Base-by-base conservation (phyloP, 2,329 filamentous ascomycete genomes). In the Nigrospora oryzae region DNA sequence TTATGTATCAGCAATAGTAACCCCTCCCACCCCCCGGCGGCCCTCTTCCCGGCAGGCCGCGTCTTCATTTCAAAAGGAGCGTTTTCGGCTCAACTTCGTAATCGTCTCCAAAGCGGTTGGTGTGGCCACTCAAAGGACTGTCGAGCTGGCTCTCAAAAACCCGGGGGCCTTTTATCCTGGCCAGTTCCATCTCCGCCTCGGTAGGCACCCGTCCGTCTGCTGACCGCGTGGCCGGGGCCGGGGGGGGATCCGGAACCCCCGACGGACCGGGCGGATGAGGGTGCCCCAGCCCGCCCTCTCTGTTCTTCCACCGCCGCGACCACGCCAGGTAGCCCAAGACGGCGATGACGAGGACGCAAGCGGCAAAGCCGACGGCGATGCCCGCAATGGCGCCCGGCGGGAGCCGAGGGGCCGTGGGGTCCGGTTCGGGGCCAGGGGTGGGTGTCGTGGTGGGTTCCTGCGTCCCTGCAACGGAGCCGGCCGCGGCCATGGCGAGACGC, bases 401-500 rank as follows among this genome's bases (percentile, higher is more conserved):
- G 2, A 36, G 12, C 14, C 14, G 40, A 5, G 30, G 40, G 32
- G 38, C n/a, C 10, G 17, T 15, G 4, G 37, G 7, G 39, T 4
- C 6, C 37, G 38, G 43, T 4, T 30, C 15, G 13, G 28, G 14
- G 8, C n/a, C 14, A 5, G 17, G 16, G 1, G 36, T 38, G 13
- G 15, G 23, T 14, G 10, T 12, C 33, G 30, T 5, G 31, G 33
- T 16, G 5, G 43, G 32, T 36, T 30, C 32, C 32, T 6, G 14
- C 15, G 38, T 12, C 23, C 5, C 23, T 2, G 5, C 30, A 23
- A 28, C 14, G 38, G 31, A 23, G 43, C 15, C 16, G 11, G 31
- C 31, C 17, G 34, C n/a, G 2, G 36, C 36, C 45, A 47, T 47
- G 38, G 45, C 45, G n/a, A 33, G 40, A 6, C 36, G 36, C 3